Percentiles rank a stretch among this genome's conserved stretches.
Conservation (phyloP, 2,329 filamentous ascomycete genomes). For the Madurella mycetomatis region DNA sequence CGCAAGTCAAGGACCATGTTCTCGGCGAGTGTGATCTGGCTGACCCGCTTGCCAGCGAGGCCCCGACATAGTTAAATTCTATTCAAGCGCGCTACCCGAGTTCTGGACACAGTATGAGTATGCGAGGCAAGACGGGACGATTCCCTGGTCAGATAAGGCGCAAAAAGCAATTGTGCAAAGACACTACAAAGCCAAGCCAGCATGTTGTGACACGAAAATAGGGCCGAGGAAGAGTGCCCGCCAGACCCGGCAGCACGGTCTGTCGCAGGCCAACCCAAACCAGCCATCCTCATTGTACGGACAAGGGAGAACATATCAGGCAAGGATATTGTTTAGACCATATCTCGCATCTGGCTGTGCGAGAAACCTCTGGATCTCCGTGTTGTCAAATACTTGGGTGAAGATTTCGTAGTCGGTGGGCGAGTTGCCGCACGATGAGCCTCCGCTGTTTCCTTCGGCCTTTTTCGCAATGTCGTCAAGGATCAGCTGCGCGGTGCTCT, state of each 20-base stretch:
- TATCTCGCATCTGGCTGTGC: slow-evolving; percentile 52
- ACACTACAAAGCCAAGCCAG: neutral
- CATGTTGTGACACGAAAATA: slow-evolving; percentile 3
- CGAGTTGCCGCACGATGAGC: slow-evolving; percentile 27
- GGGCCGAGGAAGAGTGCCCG: neutral
- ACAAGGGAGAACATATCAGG: slow-evolving; percentile 11
- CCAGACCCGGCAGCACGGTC: no score
- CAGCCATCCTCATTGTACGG: neutral
- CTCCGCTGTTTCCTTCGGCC: slow-evolving; percentile 31
- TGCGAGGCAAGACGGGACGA: neutral
- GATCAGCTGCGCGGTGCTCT: slow-evolving; percentile 51
- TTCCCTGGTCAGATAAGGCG: neutral
- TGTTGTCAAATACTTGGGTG: slow-evolving; percentile 45
- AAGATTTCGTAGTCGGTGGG: slow-evolving; percentile 51
- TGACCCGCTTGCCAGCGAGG: slow-evolving; percentile 8
- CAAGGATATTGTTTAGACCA: slow-evolving; percentile 49
- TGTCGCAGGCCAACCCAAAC: neutral
- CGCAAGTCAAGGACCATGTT: neutral
- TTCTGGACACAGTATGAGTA: neutral
- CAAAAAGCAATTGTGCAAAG: neutral
- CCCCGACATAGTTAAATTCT: neutral
- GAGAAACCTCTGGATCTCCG: slow-evolving; percentile 47
- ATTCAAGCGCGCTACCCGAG: neutral
- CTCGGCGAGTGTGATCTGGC: slow-evolving; percentile 1
- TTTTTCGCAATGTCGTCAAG: slow-evolving; percentile 54